Conservation (phyloP, 1,284 basidiomycete genomes). For the Flammula alnicola region DNA sequence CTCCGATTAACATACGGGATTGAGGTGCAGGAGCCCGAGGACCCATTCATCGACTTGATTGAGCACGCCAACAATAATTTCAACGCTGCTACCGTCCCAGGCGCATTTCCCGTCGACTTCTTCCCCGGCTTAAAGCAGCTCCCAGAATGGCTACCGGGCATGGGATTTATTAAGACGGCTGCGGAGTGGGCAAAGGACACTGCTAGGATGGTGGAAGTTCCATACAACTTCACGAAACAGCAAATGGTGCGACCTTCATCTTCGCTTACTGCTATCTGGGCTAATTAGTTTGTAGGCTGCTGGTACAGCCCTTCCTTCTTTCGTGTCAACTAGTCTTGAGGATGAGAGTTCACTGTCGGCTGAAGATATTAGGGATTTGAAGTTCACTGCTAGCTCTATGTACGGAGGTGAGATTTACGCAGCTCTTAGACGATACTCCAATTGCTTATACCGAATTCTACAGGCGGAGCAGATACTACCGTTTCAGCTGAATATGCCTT, state of each 20-base stretch:
- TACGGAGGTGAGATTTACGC: conserved; percentile 37
- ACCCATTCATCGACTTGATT: conserved; percentile 46
- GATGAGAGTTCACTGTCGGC: conserved; percentile 29
- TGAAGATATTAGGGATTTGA: conserved; percentile 40
- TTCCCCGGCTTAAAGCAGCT: conserved; percentile 44
- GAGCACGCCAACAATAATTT: conserved; percentile 46
- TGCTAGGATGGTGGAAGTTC: conserved; percentile 36
- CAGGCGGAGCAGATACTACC: conserved; percentile 44
- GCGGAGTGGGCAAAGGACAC: conserved; percentile 37
- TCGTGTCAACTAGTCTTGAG: conserved; percentile 39
- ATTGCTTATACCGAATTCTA: background rate
- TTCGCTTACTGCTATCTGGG: background rate
- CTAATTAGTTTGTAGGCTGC: conserved; percentile 34
- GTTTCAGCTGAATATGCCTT: conserved; percentile 43
- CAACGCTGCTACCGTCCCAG: conserved; percentile 41
- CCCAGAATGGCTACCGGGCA: conserved; percentile 56
- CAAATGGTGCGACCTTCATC: conserved; percentile 39
- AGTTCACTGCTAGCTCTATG: conserved; percentile 43
- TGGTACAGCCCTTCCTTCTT: conserved; percentile 42
- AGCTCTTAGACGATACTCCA: background rate
- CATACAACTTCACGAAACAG: conserved; percentile 43
- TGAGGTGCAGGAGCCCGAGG: conserved; percentile 39
- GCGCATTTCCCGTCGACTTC: conserved; percentile 45
- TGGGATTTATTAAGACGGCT: conserved; percentile 47
- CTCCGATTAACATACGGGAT: conserved; percentile 44